Evolutionary conservation across 2,329 filamentous ascomycete species (phyloP), one percentile per base, ranked within the genome.

Genomic region (Aspergillus ochraceus): DNA sequence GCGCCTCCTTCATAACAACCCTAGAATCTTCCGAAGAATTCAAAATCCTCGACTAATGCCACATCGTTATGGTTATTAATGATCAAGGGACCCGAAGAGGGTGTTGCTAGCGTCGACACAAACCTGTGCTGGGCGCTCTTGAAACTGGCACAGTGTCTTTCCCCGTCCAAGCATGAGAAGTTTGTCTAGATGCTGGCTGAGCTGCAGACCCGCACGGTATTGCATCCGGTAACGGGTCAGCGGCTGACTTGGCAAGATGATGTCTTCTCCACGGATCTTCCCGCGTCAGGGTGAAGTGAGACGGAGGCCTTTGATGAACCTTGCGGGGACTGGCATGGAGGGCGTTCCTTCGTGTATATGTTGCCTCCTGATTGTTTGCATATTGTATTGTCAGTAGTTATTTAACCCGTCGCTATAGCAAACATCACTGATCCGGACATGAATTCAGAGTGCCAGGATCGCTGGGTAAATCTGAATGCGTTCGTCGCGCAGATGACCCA

Each of bases 401-500:
- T n/a, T n/a, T n/a, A n/a, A n/a, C n/a, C n/a, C n/a, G n/a, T n/a
- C n/a, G n/a, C n/a, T n/a, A 9, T 32, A 17, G 24, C n/a, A 46
- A 36, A 54, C 19, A 11, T 36, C 5, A 17, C n/a, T 14, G 19
- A 54, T 46, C 19, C 52, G 20, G 24, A 19, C 4, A 14, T 56
- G 17, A 32, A 22, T 19, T 39, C 30, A 1, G 9, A 51, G 32
- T 73, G 60, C 84, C 81, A 2, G 81, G 78, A 62, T 84, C 64
- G 9, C 46, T 39, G 4, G 59, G 10, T 10, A 6, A 45, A 36
- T 53, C 51, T 22, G 51, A 57, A 60, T 26, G 45, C 58, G 45
- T 66, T 65, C 55, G 52, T 66, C 55, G 64, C 61, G 29, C 61
- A 65, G 32, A 57, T 66, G 6, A 64, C 55, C n/a, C 57, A 64